These are phyloP conservation scores for Myxozyma neotropica DNA, from an alignment of 805 yeast genomes.

Conservation along the genomic window DNA sequence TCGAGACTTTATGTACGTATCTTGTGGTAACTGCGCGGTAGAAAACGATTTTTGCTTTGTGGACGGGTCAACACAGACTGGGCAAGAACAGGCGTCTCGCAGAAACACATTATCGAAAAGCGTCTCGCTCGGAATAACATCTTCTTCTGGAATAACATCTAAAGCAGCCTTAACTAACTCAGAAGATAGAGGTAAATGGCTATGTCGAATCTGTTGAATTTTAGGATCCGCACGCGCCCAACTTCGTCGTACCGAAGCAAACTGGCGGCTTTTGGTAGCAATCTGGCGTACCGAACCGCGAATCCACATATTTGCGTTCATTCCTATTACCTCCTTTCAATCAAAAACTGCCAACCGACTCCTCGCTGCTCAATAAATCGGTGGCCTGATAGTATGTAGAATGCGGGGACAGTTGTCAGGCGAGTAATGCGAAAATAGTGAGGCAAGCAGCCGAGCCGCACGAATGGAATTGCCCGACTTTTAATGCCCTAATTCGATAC, in stretches of 20 bases:
- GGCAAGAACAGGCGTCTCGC: conserved; percentile 62
- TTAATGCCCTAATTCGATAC: neutral
- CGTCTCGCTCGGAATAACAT: conserved; percentile 3
- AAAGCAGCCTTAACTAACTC: neutral
- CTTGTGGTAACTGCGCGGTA: conserved; percentile 42
- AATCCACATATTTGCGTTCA: neutral
- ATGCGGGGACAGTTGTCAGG: neutral
- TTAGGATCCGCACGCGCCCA: neutral
- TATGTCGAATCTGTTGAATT: neutral
- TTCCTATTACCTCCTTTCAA: neutral
- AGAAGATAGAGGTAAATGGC: neutral
- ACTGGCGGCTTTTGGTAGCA: neutral
- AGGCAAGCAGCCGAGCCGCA: conserved; percentile 2
- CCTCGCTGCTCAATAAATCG: neutral
- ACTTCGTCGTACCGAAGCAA: neutral
- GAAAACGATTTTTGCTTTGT: conserved; percentile 60
- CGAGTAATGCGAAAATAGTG: neutral
- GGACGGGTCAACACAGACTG: conserved; percentile 54
- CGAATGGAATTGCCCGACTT: neutral
- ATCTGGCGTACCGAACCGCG: neutral
- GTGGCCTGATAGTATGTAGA: neutral
- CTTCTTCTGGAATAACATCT: neutral
- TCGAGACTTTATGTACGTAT: conserved; percentile 35
- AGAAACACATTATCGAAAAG: conserved; percentile 46
- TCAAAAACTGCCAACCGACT: neutral